These are phyloP conservation scores for Fusarium pseudoanthophilum DNA, from an alignment of 2,329 filamentous ascomycete genomes.

Conservation along the genomic window DNA sequence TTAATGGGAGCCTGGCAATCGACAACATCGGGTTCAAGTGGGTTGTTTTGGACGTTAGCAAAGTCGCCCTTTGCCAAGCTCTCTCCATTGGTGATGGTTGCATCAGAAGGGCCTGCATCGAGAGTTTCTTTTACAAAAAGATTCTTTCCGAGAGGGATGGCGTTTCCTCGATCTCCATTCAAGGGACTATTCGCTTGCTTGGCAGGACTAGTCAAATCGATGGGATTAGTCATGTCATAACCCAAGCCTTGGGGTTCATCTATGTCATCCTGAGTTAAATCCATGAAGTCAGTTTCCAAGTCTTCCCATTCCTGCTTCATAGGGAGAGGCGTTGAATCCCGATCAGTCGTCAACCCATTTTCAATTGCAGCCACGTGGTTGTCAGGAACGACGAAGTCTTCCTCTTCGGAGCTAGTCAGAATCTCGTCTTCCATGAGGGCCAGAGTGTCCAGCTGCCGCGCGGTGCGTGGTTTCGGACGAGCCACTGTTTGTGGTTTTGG, in stretches of 20 bases:
- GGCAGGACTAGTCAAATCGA: slow-evolving; percentile 44
- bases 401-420: slow-evolving; percentile 62
- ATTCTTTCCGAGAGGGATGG: background rate
- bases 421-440: slow-evolving; percentile 57
- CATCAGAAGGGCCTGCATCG: background rate
- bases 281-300: slow-evolving; percentile 34
- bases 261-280: slow-evolving; percentile 46
- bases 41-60: background rate
- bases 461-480: slow-evolving; percentile 15
- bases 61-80: background rate
- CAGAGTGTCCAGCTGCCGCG: background rate
- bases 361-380: slow-evolving; percentile 22
- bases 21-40: background rate
- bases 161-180: background rate
- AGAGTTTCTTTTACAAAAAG: background rate
- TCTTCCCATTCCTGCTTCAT: slow-evolving; percentile 39
- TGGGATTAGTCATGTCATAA: slow-evolving; percentile 8
- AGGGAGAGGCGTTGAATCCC: background rate
- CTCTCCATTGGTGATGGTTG: background rate
- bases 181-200: slow-evolving; percentile 9
- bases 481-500: slow-evolving; percentile 48
- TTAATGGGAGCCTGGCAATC: background rate
- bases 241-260: slow-evolving; percentile 12
- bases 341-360: background rate
- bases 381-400: slow-evolving; percentile 61